Evolutionary conservation across 1,284 basidiomycete genomes (phyloP).

Genomic region (Moniliophthora roreri): DNA sequence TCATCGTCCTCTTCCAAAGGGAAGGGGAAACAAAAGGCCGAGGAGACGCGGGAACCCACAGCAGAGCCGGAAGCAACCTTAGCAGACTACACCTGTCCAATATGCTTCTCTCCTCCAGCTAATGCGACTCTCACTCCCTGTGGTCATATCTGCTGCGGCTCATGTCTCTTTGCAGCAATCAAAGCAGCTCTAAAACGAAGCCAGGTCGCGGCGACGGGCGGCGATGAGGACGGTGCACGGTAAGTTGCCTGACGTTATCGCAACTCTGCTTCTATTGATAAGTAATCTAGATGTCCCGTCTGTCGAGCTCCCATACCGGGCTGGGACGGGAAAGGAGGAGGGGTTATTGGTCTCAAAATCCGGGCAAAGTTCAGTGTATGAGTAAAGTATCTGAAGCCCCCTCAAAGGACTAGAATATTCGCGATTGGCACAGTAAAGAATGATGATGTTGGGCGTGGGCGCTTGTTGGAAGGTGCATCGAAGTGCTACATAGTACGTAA

Average conservation of each 20-base stretch:
- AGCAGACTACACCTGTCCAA: conserved; percentile 68
- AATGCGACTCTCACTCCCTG: conserved; percentile 77
- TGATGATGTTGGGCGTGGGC: no score
- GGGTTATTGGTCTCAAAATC: conserved; percentile 59
- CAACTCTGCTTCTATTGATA: conserved; percentile 6
- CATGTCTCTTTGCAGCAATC: conserved; percentile 73
- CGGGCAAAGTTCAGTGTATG: conserved; percentile 25
- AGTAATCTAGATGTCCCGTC: conserved; percentile 54
- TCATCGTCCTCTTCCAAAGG: background rate
- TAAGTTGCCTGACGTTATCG: conserved; percentile 25
- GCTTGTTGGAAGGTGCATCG: no score
- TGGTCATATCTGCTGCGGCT: conserved; percentile 75
- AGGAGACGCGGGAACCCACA: background rate
- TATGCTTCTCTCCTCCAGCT: conserved; percentile 73
- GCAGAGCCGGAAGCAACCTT: conserved; percentile 27
- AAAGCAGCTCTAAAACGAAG: conserved; percentile 59
- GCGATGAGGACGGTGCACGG: conserved; percentile 42
- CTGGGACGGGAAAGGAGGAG: conserved; percentile 66
- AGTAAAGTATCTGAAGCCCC: background rate
- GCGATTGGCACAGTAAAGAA: no score
- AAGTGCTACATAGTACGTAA: no score
- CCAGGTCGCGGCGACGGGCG: conserved; percentile 22
- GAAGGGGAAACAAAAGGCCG: conserved; percentile 10
- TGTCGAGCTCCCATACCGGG: conserved; percentile 60
- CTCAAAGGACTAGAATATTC: no score